phyloP scores from a whole-genome alignment of 495 filamentous ascomycete species.

The Astrothelium subdiscretum region DNA sequence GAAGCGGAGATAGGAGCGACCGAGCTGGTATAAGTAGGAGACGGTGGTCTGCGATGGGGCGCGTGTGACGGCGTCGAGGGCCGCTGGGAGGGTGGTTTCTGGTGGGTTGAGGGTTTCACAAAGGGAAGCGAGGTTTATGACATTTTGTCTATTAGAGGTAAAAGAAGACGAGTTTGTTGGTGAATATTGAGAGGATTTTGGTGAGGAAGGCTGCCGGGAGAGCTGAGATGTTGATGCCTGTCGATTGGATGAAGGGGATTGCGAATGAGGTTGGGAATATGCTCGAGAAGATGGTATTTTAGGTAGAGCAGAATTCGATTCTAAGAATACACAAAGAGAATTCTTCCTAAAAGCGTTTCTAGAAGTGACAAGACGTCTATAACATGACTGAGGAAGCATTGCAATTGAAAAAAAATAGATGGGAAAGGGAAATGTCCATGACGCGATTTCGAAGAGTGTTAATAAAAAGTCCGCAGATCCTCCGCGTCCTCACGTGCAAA shows the following conservation, averaged over 20 bases:
- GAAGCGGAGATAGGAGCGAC: slow-evolving; percentile 57
- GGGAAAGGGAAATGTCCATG: background rate
- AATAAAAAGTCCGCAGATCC: slow-evolving; percentile 1
- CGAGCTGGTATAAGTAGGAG: slow-evolving; percentile 36
- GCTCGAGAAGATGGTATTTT: background rate
- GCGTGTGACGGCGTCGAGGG: slow-evolving; percentile 40
- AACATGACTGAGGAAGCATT: background rate
- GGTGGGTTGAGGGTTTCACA: slow-evolving; percentile 44
- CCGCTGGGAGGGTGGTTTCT: slow-evolving; percentile 44
- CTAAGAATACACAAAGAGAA: background rate
- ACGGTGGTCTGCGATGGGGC: slow-evolving; percentile 27
- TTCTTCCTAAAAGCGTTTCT: background rate
- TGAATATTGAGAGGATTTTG: background rate
- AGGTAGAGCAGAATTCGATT: background rate
- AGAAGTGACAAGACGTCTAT: background rate
- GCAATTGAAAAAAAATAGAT: background rate
- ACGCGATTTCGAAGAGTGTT: background rate
- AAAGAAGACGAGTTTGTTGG: background rate
- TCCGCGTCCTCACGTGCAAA: background rate
- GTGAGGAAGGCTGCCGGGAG: background rate
- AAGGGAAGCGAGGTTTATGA: background rate
- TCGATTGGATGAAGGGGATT: background rate
- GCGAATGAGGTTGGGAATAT: background rate
- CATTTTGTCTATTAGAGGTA: background rate
- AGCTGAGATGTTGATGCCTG: background rate